Evolutionary conservation across 2,329 filamentous ascomycete genomes (phyloP).

Genomic region (Alternaria burnsii): DNA sequence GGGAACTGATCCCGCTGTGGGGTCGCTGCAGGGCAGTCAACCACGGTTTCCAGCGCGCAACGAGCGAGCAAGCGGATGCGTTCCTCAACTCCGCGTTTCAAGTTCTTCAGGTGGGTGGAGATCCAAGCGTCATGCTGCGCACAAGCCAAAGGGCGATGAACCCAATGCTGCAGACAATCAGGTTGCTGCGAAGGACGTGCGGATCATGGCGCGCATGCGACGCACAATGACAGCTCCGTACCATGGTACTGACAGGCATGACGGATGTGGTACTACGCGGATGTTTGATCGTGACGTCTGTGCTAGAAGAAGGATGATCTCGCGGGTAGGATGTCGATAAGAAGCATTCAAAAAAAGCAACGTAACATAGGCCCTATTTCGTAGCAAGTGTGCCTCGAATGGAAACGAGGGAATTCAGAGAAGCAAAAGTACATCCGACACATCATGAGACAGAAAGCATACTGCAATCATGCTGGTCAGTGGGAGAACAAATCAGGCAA

Average conservation of each 20-base stretch:
- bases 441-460: background rate
- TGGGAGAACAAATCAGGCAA: background rate
- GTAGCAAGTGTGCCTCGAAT: background rate
- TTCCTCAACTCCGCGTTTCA: conserved; percentile 2
- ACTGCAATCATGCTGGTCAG: background rate
- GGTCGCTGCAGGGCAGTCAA: conserved; percentile 1
- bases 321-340: background rate
- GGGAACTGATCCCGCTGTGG: conserved; percentile 1
- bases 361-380: background rate
- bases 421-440: background rate
- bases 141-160: background rate
- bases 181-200: conserved; percentile 1
- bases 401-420: background rate
- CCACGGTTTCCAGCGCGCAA: background rate
- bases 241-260: conserved; percentile 13
- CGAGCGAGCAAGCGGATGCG: background rate
- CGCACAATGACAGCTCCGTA: conserved; percentile 20
- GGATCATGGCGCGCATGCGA: conserved; percentile 2
- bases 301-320: background rate
- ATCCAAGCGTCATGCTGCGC: background rate
- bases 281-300: conserved; percentile 14
- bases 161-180: background rate
- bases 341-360: background rate
- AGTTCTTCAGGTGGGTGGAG: background rate
- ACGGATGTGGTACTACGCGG: conserved; percentile 22